phyloP scores from a whole-genome alignment of 768 basidiomycete genomes.

The Termitomyces sp. region DNA sequence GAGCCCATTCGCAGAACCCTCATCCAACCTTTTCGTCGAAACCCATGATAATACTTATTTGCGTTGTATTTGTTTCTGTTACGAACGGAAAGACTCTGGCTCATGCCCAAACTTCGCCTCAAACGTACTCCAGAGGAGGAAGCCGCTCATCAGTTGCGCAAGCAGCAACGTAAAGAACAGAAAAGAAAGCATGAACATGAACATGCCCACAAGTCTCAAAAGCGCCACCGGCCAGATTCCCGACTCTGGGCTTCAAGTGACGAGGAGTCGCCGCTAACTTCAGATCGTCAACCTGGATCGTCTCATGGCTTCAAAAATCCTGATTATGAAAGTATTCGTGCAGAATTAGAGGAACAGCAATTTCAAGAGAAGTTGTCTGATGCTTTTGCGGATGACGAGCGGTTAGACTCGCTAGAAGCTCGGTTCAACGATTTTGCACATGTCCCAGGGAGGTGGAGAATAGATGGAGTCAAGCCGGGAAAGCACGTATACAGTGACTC shows the following conservation, averaged over 20 bases:
- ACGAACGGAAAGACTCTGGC: slow-evolving; percentile 2
- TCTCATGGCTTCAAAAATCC: slow-evolving; percentile 13
- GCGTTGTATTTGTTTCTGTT: slow-evolving; percentile 9
- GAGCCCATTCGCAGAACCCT: slow-evolving; percentile 49
- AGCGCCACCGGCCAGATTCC: slow-evolving; percentile 10
- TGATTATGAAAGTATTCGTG: slow-evolving; percentile 43
- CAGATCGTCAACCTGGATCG: slow-evolving; percentile 11
- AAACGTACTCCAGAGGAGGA: slow-evolving; percentile 63
- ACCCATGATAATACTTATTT: slow-evolving; percentile 9
- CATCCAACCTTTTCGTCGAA: slow-evolving; percentile 25
- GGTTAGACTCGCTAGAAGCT: slow-evolving; percentile 56
- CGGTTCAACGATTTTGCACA: slow-evolving; percentile 64
- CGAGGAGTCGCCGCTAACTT: slow-evolving; percentile 20
- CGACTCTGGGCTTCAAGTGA: slow-evolving; percentile 48
- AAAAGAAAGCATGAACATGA: slow-evolving; percentile 23
- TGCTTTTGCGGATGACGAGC: slow-evolving; percentile 69
- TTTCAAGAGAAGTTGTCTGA: slow-evolving; percentile 73
- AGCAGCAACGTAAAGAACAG: slow-evolving; percentile 30
- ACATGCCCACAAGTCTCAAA: slow-evolving; percentile 11
- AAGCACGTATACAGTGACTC: slow-evolving; percentile 14
- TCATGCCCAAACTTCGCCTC: slow-evolving; percentile 50
- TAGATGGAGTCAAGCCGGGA: slow-evolving; percentile 18
- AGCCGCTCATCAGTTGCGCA: slow-evolving; percentile 34
- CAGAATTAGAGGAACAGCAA: slow-evolving; percentile 54
- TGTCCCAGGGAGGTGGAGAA: slow-evolving; percentile 67